Evolutionary conservation across 2,329 filamentous ascomycete species (phyloP).

Genomic region (Hypoxylon sp.): DNA sequence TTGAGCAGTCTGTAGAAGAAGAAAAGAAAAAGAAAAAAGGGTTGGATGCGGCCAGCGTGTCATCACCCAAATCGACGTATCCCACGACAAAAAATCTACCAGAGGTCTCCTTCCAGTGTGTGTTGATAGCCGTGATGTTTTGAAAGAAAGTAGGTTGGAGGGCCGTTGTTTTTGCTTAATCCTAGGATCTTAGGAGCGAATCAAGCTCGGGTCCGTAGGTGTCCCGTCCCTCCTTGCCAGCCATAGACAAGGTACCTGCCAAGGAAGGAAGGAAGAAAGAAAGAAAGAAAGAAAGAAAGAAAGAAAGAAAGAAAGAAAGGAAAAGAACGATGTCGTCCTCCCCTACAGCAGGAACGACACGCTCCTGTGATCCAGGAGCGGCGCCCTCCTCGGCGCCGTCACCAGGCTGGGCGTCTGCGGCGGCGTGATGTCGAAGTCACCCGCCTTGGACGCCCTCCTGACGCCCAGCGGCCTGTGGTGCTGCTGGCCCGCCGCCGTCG

Average conservation of each 20-base stretch:
- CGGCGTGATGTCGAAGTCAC: slow-evolving; percentile 14
- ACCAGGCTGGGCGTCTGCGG: slow-evolving; percentile 2
- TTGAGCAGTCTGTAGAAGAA: too few relatives aligned
- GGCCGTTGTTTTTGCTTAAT: too few relatives aligned
- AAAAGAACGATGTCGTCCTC: neutral
- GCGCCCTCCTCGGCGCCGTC: neutral
- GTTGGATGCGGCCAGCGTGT: too few relatives aligned
- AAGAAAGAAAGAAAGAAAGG: neutral
- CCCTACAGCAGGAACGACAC: slow-evolving; percentile 30
- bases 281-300: neutral
- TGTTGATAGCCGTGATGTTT: too few relatives aligned
- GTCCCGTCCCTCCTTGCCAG: too few relatives aligned
- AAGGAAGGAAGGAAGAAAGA: neutral
- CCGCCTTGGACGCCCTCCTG: slow-evolving; percentile 11
- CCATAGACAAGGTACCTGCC: neutral
- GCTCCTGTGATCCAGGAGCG: slow-evolving; percentile 21
- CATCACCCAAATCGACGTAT: too few relatives aligned
- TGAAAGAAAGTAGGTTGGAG: too few relatives aligned
- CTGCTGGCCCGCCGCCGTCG: slow-evolving; percentile 9
- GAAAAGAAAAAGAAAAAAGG: neutral
- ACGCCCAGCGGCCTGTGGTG: slow-evolving; percentile 12
- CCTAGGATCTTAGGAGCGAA: too few relatives aligned
- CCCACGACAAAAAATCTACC: too few relatives aligned
- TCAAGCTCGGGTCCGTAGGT: too few relatives aligned
- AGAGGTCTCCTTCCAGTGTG: too few relatives aligned